Conservation (phyloP, 1,284 basidiomycete species). For the Athelia sp. region DNA sequence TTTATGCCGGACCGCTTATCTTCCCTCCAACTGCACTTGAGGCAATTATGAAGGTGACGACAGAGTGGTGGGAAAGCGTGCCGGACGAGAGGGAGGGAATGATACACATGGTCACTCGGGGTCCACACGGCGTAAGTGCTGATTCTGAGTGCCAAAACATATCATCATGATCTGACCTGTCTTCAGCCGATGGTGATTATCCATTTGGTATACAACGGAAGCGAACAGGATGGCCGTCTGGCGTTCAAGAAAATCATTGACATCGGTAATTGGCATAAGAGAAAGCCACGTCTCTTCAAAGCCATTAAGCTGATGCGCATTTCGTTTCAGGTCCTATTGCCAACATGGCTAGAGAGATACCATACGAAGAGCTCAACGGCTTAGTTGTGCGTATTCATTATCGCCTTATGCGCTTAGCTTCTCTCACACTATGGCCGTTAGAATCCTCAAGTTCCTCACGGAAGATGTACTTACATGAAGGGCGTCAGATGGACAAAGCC, state of each 20-base stretch:
- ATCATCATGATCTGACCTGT: neutral
- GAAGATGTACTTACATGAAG: constrained; percentile 17
- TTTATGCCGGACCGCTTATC: constrained; percentile 19
- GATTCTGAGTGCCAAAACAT: neutral
- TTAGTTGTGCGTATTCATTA: constrained; percentile 12
- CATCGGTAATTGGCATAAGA: constrained; percentile 39
- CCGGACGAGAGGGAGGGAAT: constrained; percentile 30
- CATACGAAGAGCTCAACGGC: constrained; percentile 40
- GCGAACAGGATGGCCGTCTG: constrained; percentile 38
- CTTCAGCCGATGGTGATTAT: constrained; percentile 22
- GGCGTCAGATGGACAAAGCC: constrained; percentile 7
- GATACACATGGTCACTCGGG: constrained; percentile 25
- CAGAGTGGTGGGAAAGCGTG: constrained; percentile 25
- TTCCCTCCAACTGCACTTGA: constrained; percentile 21
- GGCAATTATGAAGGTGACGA: constrained; percentile 28
- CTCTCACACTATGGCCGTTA: constrained; percentile 4
- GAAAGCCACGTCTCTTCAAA: constrained; percentile 5
- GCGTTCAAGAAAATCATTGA: constrained; percentile 40
- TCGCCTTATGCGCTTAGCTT: neutral
- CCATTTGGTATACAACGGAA: constrained; percentile 45
- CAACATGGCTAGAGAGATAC: constrained; percentile 35
- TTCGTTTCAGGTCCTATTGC: constrained; percentile 30
- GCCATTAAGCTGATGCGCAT: neutral
- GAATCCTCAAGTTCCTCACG: constrained; percentile 13
- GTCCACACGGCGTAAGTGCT: constrained; percentile 24